Base-by-base conservation (phyloP, 2,329 filamentous ascomycete genomes). In the Stachybotrys chartarum region DNA sequence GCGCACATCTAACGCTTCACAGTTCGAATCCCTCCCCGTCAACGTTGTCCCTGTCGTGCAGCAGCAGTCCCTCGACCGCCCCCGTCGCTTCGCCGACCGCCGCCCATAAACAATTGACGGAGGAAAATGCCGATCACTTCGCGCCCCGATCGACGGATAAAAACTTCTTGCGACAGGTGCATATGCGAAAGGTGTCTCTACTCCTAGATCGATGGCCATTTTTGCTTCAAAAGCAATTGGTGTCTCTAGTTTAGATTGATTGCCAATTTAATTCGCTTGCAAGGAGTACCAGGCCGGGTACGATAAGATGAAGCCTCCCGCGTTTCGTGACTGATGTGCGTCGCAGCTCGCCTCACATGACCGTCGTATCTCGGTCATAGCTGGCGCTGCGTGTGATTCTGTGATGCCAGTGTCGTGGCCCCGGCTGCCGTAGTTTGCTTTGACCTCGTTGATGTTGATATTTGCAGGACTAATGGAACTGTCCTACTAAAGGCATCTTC, bases 1-100 rank as follows among this genome's bases (percentile, higher is more conserved):
- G 6, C 10, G 6, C 4, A 42, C 46, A 54, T 56, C 68, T 76
- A 60, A 75, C 65, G 75, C 64, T 57, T 24, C 32, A 60, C 69
- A 97, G 92, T 99, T 99, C 83, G 94, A 99, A 79, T 85, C 86
- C 67, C 92, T 99, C 78, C 89, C 93, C 75, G 91, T 96, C 87
- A 97, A 95, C 80, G 91, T 97, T 70, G 86, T 95, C 68, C 79
- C 87, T 66, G 91, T 99, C 66, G 82, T 87, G 67, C 92, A 97
- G 82, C 85, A 90, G 75, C 92, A 97, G 82, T 78, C 83, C 63
- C 77, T 83, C 71, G 92, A 97, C 81, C 89, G 91, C 66, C 78
- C 79, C 67, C 87, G 88, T 72, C 84, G 90, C 73, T 92, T 89
- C 79, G 82, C 80, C 70, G 85, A 88, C 79, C 84, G 85, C 64